Evolutionary conservation across 106 monocot species (phyloP), one percentile per base, ranked within the genome.

Genomic region (Iris macrosiphon): DNA sequence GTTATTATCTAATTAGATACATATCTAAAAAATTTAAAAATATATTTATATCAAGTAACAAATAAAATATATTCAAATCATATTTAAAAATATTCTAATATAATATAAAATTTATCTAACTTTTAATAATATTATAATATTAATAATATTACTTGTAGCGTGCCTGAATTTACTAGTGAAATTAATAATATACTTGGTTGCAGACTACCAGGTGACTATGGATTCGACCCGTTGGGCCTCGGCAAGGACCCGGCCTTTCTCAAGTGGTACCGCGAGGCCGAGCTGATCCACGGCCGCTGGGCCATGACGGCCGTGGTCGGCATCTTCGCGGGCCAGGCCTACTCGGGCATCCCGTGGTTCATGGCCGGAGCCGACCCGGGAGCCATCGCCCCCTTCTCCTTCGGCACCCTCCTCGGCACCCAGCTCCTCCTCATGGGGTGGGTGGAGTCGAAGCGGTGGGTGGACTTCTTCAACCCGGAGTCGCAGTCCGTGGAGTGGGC

Each of bases 371-470:
- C 95, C 2, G 82, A 76, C 48, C 95, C 95, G 1, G 70, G 79
- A 29, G 95, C 95, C 19, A 49, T 89, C 27, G 85, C 95, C 3
- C 95, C 89, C 45, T 96, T 96, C 82, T 96, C 95, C 45, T 96
- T 96, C 68, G 89, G 89, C 3, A 64, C 89, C 33, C 85, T 96
- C 23, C 77, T 96, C 3, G 95, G 89, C 11, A 96, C 95, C 18
- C 89, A 96, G 43, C 77, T 96, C 11, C 57, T 96, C 15, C 82
- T 96, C 25, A 96, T 96, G 95, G 95, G 95, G 3, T 96, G 95
- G 95, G 95, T 96, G 7, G 95, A 96, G 74, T 80, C 85, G 62
- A 96, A 96, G 75, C 69, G 95, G 0, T 96, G 89, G 89, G 95
- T 79, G 4, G 95, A 96, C 63, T 96, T 82, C 77, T 96, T 96